Percentiles rank a stretch among this genome's conserved stretches.
Evolutionary conservation across 306 rosid species (phyloP).

Genomic region (Casuarina cunninghamiana): DNA sequence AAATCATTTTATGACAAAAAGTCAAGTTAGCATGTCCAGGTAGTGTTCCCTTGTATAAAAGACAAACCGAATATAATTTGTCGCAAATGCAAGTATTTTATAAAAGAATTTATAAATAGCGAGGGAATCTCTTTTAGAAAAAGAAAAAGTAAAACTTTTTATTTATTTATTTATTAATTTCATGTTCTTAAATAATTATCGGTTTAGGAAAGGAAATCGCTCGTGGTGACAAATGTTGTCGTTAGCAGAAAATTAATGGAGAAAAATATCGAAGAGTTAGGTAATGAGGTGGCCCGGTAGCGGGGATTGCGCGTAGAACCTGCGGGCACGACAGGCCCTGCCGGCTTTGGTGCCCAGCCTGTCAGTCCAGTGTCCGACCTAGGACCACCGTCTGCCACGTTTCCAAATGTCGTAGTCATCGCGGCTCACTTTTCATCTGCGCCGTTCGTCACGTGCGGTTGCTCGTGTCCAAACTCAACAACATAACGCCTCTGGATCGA

Average conservation of each 20-base stretch:
- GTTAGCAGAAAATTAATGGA: neutral
- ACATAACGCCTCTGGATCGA: constrained; percentile 6
- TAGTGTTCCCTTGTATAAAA: neutral
- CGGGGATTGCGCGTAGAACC: constrained; percentile 34
- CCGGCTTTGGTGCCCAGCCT: constrained; percentile 35
- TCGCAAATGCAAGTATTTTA: too few species aligned
- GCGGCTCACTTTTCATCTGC: neutral
- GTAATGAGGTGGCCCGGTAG: constrained; percentile 12
- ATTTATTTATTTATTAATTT: too few species aligned
- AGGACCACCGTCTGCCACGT: constrained; percentile 25
- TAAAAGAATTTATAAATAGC: too few species aligned
- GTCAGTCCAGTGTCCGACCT: constrained; percentile 9
- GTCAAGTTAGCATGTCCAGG: too few species aligned
- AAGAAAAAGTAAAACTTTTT: too few species aligned
- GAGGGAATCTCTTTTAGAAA: too few species aligned
- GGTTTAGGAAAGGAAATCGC: too few species aligned
- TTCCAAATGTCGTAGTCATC: neutral
- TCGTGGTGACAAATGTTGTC: neutral
- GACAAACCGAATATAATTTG: too few species aligned
- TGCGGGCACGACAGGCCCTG: constrained; percentile 16
- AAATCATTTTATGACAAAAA: too few species aligned
- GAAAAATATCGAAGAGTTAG: neutral
- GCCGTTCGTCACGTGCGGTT: constrained; percentile 16
- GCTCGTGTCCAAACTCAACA: neutral
- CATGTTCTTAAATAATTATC: too few species aligned